These are phyloP conservation scores for Citrullus mucosospermus DNA, from an alignment of 306 rosid species.

Conservation along the genomic window DNA sequence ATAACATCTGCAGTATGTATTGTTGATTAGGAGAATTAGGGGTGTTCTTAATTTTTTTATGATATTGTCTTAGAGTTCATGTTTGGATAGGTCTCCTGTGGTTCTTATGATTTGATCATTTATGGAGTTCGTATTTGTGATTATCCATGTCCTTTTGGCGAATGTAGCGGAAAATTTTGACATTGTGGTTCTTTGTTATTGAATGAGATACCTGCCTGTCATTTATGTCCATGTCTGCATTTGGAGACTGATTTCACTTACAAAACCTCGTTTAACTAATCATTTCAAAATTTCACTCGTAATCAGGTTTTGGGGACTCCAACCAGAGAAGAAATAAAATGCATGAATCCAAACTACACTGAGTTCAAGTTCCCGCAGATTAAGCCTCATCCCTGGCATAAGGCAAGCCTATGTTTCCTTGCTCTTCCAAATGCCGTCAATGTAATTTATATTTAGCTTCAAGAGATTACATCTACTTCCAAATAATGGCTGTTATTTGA, in stretches of 20 bases:
- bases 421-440: background rate
- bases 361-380: constrained; percentile 98
- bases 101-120: background rate
- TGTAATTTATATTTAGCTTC: background rate
- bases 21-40: background rate
- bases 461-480: background rate
- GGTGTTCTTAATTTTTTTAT: background rate
- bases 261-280: background rate
- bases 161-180: too few species aligned
- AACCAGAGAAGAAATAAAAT: constrained; percentile 97
- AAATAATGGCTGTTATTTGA: background rate
- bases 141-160: too few species aligned
- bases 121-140: background rate
- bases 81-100: background rate
- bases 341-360: constrained; percentile 98
- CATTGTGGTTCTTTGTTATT: background rate
- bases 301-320: constrained; percentile 96
- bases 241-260: background rate
- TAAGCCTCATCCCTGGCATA: constrained; percentile 99
- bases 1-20: background rate
- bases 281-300: constrained; percentile 1
- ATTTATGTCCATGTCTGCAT: background rate
- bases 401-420: constrained; percentile 29
- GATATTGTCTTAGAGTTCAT: background rate
- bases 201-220: background rate